These are phyloP conservation scores for Trypanosoma boissoni DNA, from an alignment of 208 protist genomes.

Conservation along the genomic window DNA sequence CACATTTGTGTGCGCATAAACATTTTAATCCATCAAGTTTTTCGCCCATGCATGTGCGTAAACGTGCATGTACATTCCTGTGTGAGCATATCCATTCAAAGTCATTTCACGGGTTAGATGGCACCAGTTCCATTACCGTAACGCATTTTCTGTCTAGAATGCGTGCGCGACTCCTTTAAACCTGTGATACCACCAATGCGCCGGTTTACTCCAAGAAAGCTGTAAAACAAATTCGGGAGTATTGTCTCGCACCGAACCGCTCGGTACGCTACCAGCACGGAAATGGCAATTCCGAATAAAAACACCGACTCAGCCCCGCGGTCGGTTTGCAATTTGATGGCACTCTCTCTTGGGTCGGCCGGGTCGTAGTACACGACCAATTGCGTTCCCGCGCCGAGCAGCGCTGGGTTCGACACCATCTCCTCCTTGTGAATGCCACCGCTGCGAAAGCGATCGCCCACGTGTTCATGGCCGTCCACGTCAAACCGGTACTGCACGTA, in stretches of 20 bases:
- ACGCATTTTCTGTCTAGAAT: slow-evolving; percentile 77
- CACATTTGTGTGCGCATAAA: no score
- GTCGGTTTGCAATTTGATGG: slow-evolving; percentile 84
- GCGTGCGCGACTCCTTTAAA: slow-evolving; percentile 54
- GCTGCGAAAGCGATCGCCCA: slow-evolving; percentile 82
- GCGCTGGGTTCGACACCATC: slow-evolving; percentile 68
- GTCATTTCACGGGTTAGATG: slow-evolving; percentile 29
- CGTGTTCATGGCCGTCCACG: slow-evolving; percentile 68
- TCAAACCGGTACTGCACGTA: slow-evolving; percentile 83
- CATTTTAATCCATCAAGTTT: no score
- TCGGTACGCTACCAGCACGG: slow-evolving; percentile 72
- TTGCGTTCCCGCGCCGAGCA: slow-evolving; percentile 85
- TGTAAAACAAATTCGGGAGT: slow-evolving; percentile 91
- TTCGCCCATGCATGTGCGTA: no score
- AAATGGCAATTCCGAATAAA: slow-evolving; percentile 52
- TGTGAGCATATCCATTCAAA: no score
- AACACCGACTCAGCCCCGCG: slow-evolving; percentile 77
- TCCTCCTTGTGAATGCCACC: slow-evolving; percentile 86
- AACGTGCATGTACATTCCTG: no score
- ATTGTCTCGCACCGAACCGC: slow-evolving; percentile 91
- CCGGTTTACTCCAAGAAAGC: slow-evolving; percentile 76
- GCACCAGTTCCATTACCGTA: slow-evolving; percentile 76
- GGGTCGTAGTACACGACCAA: slow-evolving; percentile 89
- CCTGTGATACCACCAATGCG: slow-evolving; percentile 70
- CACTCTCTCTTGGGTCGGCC: slow-evolving; percentile 71